A percentile compares a stretch with the other conserved stretches of the same genome.
Conservation (phyloP, 768 basidiomycete genomes). For the Lentinula detonsa region DNA sequence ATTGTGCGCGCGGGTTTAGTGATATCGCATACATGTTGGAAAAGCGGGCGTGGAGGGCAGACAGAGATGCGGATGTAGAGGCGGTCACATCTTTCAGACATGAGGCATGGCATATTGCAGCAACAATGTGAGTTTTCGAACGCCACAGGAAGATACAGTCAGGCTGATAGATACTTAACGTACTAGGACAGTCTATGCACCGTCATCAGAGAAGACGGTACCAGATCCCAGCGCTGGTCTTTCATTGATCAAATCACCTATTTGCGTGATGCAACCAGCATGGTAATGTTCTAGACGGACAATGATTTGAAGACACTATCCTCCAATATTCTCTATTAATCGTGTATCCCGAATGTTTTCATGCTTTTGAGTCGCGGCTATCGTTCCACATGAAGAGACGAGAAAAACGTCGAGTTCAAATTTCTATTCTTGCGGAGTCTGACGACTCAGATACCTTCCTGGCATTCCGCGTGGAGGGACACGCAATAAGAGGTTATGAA, state of each 20-base stretch:
- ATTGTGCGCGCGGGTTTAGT: conserved; percentile 59
- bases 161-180: background rate
- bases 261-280: conserved; percentile 21
- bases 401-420: too few species aligned
- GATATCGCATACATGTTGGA: conserved; percentile 64
- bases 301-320: too few species aligned
- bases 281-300: conserved; percentile 10
- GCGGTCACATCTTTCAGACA: conserved; percentile 64
- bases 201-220: background rate
- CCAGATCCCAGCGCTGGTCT: background rate
- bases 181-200: background rate
- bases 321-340: background rate
- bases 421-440: too few species aligned
- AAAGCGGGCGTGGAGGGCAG: conserved; percentile 59
- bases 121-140: conserved; percentile 14
- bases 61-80: conserved; percentile 64
- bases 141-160: background rate
- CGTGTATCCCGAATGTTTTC: background rate
- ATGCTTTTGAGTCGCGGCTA: too few species aligned
- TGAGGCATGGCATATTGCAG: conserved; percentile 58
- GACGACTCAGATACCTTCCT: too few species aligned
- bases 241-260: conserved; percentile 8
- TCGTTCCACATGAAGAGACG: too few species aligned
- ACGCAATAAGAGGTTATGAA: background rate
- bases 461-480: background rate